A percentile compares a stretch with the other conserved stretches of the same genome.
These are phyloP conservation scores for Carex arenaria DNA, from an alignment of 202 grass and related monocot genomes.

Conservation along the genomic window DNA sequence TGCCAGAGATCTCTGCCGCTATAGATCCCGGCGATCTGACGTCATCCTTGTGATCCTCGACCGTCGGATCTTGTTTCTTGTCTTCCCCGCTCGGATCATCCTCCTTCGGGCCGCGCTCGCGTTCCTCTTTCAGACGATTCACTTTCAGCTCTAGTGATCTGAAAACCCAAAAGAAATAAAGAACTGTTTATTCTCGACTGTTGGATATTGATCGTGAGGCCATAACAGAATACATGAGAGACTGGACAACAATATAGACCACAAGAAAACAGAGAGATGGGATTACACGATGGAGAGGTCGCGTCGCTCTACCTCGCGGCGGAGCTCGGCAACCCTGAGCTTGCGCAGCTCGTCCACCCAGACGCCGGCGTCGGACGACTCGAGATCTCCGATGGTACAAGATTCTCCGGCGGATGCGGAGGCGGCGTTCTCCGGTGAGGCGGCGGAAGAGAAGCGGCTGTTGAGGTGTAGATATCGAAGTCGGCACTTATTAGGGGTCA, in stretches of 20 bases:
- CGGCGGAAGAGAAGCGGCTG: slow-evolving; percentile 38
- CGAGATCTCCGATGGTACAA: slow-evolving; percentile 16
- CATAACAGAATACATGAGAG: neutral
- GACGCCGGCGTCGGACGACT: slow-evolving; percentile 14
- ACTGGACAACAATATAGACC: slow-evolving; percentile 12
- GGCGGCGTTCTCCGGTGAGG: slow-evolving; percentile 5
- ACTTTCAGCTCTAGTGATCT: slow-evolving; percentile 86
- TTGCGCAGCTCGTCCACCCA: slow-evolving; percentile 76
- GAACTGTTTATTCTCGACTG: slow-evolving; percentile 19
- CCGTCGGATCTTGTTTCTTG: slow-evolving; percentile 23
- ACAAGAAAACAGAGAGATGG: slow-evolving; percentile 1
- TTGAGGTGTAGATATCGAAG: slow-evolving; percentile 43
- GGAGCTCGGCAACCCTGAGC: slow-evolving; percentile 76
- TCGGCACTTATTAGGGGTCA: slow-evolving; percentile 51
- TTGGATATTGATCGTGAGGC: slow-evolving; percentile 46
- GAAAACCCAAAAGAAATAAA: slow-evolving; percentile 18
- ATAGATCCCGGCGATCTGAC: slow-evolving; percentile 29
- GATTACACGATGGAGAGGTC: slow-evolving; percentile 90
- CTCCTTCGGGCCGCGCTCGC: slow-evolving; percentile 31
- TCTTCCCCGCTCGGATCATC: neutral
- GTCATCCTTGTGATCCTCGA: slow-evolving; percentile 24
- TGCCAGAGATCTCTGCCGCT: slow-evolving; percentile 34
- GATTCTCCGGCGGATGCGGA: neutral
- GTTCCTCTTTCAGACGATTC: slow-evolving; percentile 56
- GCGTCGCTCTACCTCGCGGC: slow-evolving; percentile 66